Evolutionary conservation across 2,329 filamentous ascomycete genomes (phyloP).

Genomic region (Ascochyta viciae-villosae): DNA sequence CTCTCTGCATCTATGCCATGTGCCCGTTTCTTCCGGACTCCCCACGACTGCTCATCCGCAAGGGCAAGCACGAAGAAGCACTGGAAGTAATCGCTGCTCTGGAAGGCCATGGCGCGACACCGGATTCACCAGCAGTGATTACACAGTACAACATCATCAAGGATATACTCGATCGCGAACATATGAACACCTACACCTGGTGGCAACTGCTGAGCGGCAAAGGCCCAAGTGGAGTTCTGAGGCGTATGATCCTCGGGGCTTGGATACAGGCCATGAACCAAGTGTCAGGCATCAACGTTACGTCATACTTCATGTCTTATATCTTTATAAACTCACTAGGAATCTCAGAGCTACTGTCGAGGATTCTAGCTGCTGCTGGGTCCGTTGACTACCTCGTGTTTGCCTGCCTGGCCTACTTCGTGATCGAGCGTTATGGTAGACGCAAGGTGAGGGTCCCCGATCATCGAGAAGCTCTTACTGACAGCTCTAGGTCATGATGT

Average conservation of each 20-base stretch:
- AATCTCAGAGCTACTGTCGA: constrained; percentile 42
- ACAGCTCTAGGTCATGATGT: constrained; percentile 53
- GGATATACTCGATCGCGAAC: constrained; percentile 53
- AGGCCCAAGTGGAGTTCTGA: constrained; percentile 51
- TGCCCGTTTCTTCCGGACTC: constrained; percentile 52
- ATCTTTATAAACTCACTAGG: constrained; percentile 54
- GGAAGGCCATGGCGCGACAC: constrained; percentile 49
- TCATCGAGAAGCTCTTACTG: background rate
- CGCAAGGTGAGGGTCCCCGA: constrained; percentile 36
- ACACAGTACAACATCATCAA: constrained; percentile 50
- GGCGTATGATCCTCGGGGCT: constrained; percentile 55
- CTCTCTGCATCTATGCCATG: constrained; percentile 62
- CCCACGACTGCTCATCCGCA: constrained; percentile 60
- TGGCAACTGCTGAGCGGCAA: constrained; percentile 53
- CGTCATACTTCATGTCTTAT: constrained; percentile 51
- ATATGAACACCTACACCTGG: constrained; percentile 55
- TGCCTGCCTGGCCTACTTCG: constrained; percentile 52
- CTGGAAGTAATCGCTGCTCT: constrained; percentile 45
- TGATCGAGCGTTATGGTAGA: constrained; percentile 58
- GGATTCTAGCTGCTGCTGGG: constrained; percentile 53
- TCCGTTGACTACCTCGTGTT: constrained; percentile 57
- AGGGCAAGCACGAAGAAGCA: constrained; percentile 57
- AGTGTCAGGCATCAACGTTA: constrained; percentile 40
- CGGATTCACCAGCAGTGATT: constrained; percentile 43
- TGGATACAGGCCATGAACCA: constrained; percentile 58